These are phyloP conservation scores for Sparassis latifolia DNA, from an alignment of 1,284 basidiomycete species.

Conservation along the genomic window DNA sequence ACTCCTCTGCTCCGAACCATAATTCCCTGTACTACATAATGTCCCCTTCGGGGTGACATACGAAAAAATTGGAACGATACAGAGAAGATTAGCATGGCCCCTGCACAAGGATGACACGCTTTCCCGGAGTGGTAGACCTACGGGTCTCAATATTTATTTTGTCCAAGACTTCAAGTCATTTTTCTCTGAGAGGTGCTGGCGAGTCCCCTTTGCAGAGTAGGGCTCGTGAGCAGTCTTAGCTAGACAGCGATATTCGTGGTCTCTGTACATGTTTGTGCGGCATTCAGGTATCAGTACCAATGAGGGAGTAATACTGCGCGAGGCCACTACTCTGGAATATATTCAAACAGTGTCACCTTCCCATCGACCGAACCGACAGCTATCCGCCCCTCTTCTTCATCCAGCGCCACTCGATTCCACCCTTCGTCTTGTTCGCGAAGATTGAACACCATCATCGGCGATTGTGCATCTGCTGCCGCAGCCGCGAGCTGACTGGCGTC, in stretches of 20 bases:
- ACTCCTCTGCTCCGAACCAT: no score
- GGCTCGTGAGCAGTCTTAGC: not conserved
- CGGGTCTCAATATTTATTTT: constrained; percentile 20
- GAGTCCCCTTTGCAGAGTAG: not conserved
- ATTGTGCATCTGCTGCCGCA: constrained; percentile 17
- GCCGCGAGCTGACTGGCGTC: constrained; percentile 14
- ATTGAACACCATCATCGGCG: constrained; percentile 35
- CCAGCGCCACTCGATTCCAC: constrained; percentile 49
- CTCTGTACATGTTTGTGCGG: not conserved
- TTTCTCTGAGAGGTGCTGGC: not conserved
- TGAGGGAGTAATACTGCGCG: not conserved
- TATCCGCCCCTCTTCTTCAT: constrained; percentile 55
- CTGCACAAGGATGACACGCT: constrained; percentile 21
- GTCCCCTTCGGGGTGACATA: constrained; percentile 20
- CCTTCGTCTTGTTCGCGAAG: constrained; percentile 35
- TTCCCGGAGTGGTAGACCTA: constrained; percentile 21
- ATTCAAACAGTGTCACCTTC: constrained; percentile 36
- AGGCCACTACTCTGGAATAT: constrained; percentile 2
- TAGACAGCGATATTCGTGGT: not conserved
- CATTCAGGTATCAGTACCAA: not conserved
- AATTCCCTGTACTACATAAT: not conserved
- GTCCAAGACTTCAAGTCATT: not conserved
- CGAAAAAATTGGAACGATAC: constrained; percentile 22
- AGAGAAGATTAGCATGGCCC: constrained; percentile 21
- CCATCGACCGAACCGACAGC: constrained; percentile 48